Percentiles rank a stretch among this genome's conserved stretches.
Conservation (phyloP, 192 early-diverging fungal genomes). For the Rhizophagus sp. region DNA sequence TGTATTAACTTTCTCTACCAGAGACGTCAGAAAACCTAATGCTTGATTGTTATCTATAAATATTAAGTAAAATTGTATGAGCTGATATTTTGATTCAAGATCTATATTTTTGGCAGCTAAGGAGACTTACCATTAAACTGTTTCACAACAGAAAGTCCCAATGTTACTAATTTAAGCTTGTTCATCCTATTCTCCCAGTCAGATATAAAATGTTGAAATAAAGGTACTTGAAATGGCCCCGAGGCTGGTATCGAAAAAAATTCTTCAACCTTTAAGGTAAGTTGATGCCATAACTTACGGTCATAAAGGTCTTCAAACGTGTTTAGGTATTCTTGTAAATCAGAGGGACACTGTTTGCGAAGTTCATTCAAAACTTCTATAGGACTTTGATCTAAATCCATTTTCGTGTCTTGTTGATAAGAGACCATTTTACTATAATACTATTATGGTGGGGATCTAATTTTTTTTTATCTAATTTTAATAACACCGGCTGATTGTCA, state of each 20-base stretch:
- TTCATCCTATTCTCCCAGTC: conserved; percentile 97
- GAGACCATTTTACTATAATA: background rate
- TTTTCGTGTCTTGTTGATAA: conserved; percentile 53
- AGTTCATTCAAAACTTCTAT: conserved; percentile 68
- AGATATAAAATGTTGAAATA: conserved; percentile 89
- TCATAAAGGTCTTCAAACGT: conserved; percentile 94
- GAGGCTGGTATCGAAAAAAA: conserved; percentile 81
- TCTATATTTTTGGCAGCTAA: conserved; percentile 14
- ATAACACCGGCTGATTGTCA: too few relatives aligned
- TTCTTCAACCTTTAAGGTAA: conserved; percentile 77
- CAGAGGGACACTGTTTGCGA: conserved; percentile 61
- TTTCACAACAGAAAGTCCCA: conserved; percentile 74
- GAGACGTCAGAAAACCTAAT: conserved; percentile 70
- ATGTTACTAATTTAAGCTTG: conserved; percentile 84
- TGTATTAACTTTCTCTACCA: conserved; percentile 72
- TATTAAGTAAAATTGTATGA: background rate
- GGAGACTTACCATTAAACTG: conserved; percentile 65
- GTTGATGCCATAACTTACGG: conserved; percentile 99
- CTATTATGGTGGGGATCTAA: too few relatives aligned
- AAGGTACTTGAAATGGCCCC: conserved; percentile 69
- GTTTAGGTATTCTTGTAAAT: conserved; percentile 75
- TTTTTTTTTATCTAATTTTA: too few relatives aligned
- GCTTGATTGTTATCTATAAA: conserved; percentile 63
- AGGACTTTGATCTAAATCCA: conserved; percentile 75
- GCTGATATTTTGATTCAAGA: background rate